Conservation (phyloP, 2,329 filamentous ascomycete genomes). For the Huntiella decipiens region DNA sequence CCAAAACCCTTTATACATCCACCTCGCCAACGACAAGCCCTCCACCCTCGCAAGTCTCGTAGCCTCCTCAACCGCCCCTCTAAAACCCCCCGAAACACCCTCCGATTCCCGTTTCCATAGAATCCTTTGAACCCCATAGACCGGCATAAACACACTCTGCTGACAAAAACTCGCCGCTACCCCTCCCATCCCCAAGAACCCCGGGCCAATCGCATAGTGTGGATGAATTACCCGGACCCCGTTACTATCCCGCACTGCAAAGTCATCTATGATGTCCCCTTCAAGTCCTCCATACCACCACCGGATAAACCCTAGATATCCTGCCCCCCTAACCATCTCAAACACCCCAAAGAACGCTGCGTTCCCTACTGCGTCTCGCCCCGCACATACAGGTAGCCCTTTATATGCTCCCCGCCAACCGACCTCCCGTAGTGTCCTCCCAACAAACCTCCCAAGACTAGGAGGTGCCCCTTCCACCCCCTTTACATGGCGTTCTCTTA, state of each 20-base stretch:
- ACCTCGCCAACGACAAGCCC: slow-evolving; percentile 36
- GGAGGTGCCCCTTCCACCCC: slow-evolving; percentile 19
- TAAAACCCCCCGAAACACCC: slow-evolving; percentile 11
- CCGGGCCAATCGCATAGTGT: slow-evolving; percentile 57
- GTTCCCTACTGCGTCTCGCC: slow-evolving; percentile 51
- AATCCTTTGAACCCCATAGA: slow-evolving; percentile 42
- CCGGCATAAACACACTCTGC: slow-evolving; percentile 50
- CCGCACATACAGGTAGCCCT: slow-evolving; percentile 48
- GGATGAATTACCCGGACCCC: slow-evolving; percentile 39
- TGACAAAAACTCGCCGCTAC: slow-evolving; percentile 49
- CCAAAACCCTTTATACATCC: slow-evolving; percentile 55
- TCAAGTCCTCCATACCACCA: slow-evolving; percentile 47
- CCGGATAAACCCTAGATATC: slow-evolving; percentile 49
- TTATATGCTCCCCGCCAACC: slow-evolving; percentile 55
- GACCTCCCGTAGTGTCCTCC: slow-evolving; percentile 46
- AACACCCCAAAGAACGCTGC: slow-evolving; percentile 59
- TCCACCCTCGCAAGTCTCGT: slow-evolving; percentile 38
- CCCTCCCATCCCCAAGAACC: slow-evolving; percentile 51
- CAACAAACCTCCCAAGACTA: slow-evolving; percentile 57
- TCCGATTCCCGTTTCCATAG: slow-evolving; percentile 10
- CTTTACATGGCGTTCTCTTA: slow-evolving; percentile 35
- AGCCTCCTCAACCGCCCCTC: slow-evolving; percentile 20
- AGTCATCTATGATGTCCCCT: slow-evolving; percentile 28
- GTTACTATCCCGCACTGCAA: slow-evolving; percentile 1
- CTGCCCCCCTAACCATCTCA: slow-evolving; percentile 57